Evolutionary conservation across 768 basidiomycete genomes (phyloP), one percentile per base, ranked within the genome.

Genomic region (Mycena venus): DNA sequence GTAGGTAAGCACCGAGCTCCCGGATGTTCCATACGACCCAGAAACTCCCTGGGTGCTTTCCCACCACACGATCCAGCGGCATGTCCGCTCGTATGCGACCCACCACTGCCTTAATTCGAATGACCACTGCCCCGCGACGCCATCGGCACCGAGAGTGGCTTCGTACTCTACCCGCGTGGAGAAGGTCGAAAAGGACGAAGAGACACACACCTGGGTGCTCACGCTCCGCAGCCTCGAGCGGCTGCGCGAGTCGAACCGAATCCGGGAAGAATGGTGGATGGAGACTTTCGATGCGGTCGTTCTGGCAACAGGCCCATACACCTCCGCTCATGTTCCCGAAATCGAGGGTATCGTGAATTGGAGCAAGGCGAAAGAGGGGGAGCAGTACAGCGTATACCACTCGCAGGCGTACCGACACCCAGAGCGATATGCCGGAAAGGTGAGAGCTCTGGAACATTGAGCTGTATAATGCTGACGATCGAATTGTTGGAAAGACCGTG

Each of bases 361-460:
- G 68, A 70, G 68, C 68, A 70, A 77, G 40, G 68, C 59, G 15
- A 70, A 11, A n/a, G 19, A 49, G 44, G 47, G 17, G 17, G 68
- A 9, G 12, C 34, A 61, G 3, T 70, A 61, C 31, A 36, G 47
- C 25, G 14, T 70, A 17, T 53, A 70, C 12, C 68, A 69, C 38
- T 69, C 68, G 5, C 68, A 69, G 58, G 10, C 21, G 4, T 69
- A 70, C 59, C 68, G 68, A 17, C 69, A 63, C 27, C 60, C 69
- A 8, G 60, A 70, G 51, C 59, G 60, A 36, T 70, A 70, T 63
- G 60, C 49, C 7, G 38, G 38, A 34, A 70, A 63, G 69, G 69
- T 70, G 82, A 70, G 83, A 79, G 21, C n/a, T 34, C 69, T 12
- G 58, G 25, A 29, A 2, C n/a, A 29, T 44, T 61, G 14, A n/a